phyloP scores from a whole-genome alignment of 2,329 filamentous ascomycete genomes.

The Fusarium luffae region DNA sequence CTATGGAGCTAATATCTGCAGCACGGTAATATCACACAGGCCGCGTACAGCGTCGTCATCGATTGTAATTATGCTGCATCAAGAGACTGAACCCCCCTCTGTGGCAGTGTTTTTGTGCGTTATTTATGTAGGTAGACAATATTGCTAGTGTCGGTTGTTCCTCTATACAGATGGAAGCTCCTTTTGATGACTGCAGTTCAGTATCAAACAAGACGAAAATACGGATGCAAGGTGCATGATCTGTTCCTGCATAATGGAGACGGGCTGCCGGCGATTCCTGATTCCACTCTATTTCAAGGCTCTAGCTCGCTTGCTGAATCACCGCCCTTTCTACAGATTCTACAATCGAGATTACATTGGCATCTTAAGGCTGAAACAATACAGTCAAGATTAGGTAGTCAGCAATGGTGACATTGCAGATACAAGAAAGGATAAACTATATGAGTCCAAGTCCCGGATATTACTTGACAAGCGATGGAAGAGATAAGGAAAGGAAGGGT shows the following conservation, averaged over 20 bases:
- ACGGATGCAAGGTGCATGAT: conserved; percentile 10
- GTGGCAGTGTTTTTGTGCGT: neutral
- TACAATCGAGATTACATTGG: conserved; percentile 31
- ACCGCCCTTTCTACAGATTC: conserved; percentile 1
- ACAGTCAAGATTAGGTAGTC: conserved; percentile 10
- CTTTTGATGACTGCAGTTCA: neutral
- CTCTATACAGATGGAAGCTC: neutral
- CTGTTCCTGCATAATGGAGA: conserved; percentile 33
- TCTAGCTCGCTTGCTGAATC: conserved; percentile 4
- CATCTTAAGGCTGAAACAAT: conserved; percentile 35
- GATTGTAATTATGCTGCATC: conserved; percentile 19
- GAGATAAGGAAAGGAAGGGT: neutral
- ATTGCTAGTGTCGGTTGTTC: neutral
- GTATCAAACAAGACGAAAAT: conserved; percentile 4
- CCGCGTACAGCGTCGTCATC: conserved; percentile 38
- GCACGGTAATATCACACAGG: conserved; percentile 17
- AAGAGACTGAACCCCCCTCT: neutral
- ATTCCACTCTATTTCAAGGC: conserved; percentile 2
- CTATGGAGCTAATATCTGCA: conserved; percentile 5
- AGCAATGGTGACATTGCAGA: neutral
- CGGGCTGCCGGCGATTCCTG: neutral
- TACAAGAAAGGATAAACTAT: neutral
- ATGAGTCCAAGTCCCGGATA: neutral
- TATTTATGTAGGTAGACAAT: neutral
- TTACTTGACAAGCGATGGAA: conserved; percentile 1